Evolutionary conservation across 345 rosid genomes (phyloP).

Genomic region (Hypericum androsaemum): DNA sequence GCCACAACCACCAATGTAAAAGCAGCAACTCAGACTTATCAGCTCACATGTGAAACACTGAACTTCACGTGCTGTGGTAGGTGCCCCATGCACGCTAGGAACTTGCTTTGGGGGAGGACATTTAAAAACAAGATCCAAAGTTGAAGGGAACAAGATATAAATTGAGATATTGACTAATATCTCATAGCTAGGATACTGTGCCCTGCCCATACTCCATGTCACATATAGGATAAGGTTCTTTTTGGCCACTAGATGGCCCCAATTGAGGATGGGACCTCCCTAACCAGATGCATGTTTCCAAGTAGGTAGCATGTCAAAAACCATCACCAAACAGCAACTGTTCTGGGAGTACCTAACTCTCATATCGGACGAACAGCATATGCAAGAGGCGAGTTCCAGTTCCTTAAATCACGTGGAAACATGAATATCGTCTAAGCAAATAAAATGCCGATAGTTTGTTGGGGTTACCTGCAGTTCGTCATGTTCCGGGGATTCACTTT

Average conservation of each 20-base stretch:
- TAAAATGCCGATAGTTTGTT: not conserved
- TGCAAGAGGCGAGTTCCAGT: not conserved
- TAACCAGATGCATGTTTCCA: slow-evolving; percentile 21
- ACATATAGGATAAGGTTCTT: slow-evolving; percentile 25
- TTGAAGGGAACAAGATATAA: slow-evolving; percentile 2
- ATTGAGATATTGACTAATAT: slow-evolving; percentile 11
- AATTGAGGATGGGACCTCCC: slow-evolving; percentile 2
- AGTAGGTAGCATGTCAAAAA: slow-evolving; percentile 26
- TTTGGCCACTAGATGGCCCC: slow-evolving; percentile 12
- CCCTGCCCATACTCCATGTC: slow-evolving; percentile 26
- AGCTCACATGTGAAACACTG: not conserved
- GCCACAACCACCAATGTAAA: too few relatives aligned
- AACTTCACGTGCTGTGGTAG: too few relatives aligned
- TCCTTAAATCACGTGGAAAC: not conserved
- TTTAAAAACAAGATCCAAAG: slow-evolving; percentile 11
- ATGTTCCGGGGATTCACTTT: slow-evolving; percentile 28
- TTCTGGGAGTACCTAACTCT: not conserved
- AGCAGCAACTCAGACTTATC: too few relatives aligned
- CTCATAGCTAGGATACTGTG: slow-evolving; percentile 23
- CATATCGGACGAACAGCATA: not conserved
- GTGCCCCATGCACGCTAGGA: too few relatives aligned
- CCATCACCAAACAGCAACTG: too few relatives aligned
- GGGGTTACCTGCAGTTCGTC: slow-evolving; percentile 53
- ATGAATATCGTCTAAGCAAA: too few relatives aligned
- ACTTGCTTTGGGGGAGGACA: slow-evolving; percentile 4